Base-by-base conservation (phyloP, 192 early-diverging fungal genomes). In the Coemansia sp. region DNA sequence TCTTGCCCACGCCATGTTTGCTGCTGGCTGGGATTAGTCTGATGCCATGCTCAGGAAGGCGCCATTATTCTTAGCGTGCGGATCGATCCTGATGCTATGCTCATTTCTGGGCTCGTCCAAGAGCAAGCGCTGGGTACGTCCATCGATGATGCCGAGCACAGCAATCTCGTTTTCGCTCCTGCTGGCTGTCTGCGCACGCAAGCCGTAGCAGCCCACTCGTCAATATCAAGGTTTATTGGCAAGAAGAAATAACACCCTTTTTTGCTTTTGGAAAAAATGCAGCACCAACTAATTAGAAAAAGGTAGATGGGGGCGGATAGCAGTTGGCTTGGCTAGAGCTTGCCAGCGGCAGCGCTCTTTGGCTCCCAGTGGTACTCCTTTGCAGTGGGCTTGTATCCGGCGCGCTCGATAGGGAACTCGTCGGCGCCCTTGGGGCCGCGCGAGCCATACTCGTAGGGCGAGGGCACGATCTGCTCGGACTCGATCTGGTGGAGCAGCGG, bases 401-500 rank as follows among this genome's bases (percentile, higher is more conserved):
- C 79, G 24, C 79, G 73, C 64, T 75, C 73, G 28, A 59, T 58
- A 20, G 72, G 55, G 51, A 93, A 98, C 49, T 88, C 88, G 49
- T 86, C 83, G 56, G 90, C 73, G 13, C 84, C 85, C 47, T 80
- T 82, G 42, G 95, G 95, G 9, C 94, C 95, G 28, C 94, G 86
- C 48, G 85, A 83, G 6, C 94, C 94, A 71, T 87, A 95, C 53
- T 83, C 72, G 74, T 97, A 97, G 8, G 85, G 84, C 48, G 87
- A 68, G 6, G 92, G 88, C 42, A 81, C 74, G 46, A 89, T 74
- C 75, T 83, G 79, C 52, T 83, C 78, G 11, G 57, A 47, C 61
- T 95, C 93, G 68, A 97, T 93, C 64, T 89, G 74, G 82, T 97
- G 94, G 56, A 98, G 78, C 30, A 97, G 79, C 7, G 97, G 97